A percentile compares a stretch with the other conserved stretches of the same genome.
These are phyloP conservation scores for Ganoderma lingzhi DNA, from an alignment of 1,284 basidiomycete species.

Conservation along the genomic window DNA sequence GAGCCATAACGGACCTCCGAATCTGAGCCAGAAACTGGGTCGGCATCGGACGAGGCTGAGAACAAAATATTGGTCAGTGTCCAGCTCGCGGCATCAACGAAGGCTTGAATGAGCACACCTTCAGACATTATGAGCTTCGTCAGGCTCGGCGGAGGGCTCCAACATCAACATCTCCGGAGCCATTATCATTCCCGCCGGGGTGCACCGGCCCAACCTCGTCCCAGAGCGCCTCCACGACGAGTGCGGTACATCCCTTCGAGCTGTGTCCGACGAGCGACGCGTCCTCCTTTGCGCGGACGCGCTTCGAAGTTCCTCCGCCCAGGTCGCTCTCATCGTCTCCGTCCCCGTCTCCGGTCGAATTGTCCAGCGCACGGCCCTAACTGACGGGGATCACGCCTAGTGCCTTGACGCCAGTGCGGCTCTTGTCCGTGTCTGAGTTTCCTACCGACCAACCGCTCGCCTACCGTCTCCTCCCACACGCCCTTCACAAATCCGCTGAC, in stretches of 20 bases:
- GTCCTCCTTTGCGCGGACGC: constrained; percentile 54
- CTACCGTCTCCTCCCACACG: constrained; percentile 81
- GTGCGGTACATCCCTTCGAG: constrained; percentile 67
- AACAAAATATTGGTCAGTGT: no score
- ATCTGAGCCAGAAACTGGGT: no score
- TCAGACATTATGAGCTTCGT: no score
- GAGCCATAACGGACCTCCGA: no score
- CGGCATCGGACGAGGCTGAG: no score
- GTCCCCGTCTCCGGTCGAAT: constrained; percentile 40
- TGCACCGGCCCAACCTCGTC: constrained; percentile 77
- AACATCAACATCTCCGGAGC: no score
- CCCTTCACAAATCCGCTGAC: constrained; percentile 84
- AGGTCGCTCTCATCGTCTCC: constrained; percentile 41
- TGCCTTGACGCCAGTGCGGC: constrained; percentile 68
- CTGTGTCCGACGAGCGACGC: constrained; percentile 56
- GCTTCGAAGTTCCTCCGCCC: constrained; percentile 43
- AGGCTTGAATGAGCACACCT: no score
- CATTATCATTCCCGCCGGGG: no score
- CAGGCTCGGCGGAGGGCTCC: no score
- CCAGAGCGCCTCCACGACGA: constrained; percentile 93
- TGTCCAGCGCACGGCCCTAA: constrained; percentile 68
- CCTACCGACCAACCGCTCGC: constrained; percentile 57
- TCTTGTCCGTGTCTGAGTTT: constrained; percentile 59
- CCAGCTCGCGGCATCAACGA: no score
- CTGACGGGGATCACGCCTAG: constrained; percentile 69